Evolutionary conservation across 1,284 basidiomycete genomes (phyloP).

Genomic region (Tylopilus orsonianus): DNA sequence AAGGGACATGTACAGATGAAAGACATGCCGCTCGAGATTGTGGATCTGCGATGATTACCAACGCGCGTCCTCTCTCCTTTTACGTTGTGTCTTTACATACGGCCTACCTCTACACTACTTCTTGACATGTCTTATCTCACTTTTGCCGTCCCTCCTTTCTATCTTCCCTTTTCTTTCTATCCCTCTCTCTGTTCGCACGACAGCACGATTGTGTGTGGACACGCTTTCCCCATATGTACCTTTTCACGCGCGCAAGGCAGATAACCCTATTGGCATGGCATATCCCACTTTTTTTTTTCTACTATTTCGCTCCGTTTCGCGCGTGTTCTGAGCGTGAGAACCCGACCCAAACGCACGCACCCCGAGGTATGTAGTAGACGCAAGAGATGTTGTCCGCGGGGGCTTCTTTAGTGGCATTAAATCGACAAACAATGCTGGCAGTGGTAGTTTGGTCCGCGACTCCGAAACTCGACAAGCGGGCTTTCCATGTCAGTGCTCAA

Average conservation of each 20-base stretch:
- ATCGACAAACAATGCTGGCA: too few species aligned
- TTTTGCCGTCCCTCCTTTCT: too few species aligned
- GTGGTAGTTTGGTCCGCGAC: too few species aligned
- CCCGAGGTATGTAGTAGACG: too few species aligned
- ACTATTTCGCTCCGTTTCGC: too few species aligned
- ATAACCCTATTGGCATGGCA: constrained; percentile 7
- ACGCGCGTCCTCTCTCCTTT: neutral
- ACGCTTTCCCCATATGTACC: constrained; percentile 9
- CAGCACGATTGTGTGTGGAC: constrained; percentile 4
- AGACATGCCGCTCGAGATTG: constrained; percentile 67
- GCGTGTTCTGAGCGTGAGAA: too few species aligned
- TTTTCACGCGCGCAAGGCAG: constrained; percentile 1
- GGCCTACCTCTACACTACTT: constrained; percentile 2
- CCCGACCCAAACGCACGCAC: too few species aligned
- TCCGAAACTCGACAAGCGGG: too few species aligned
- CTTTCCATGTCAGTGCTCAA: too few species aligned
- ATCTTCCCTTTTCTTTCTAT: neutral
- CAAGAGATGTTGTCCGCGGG: too few species aligned
- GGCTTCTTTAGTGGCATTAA: too few species aligned
- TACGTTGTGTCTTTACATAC: neutral
- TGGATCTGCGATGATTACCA: constrained; percentile 55
- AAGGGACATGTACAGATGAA: constrained; percentile 79
- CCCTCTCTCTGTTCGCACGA: constrained; percentile 1
- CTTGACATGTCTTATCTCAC: constrained; percentile 7
- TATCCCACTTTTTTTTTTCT: neutral